A percentile compares a stretch with the other conserved stretches of the same genome.
phyloP scores from a whole-genome alignment of 202 grass and related monocot species.

The Brachypodium distachyon region DNA sequence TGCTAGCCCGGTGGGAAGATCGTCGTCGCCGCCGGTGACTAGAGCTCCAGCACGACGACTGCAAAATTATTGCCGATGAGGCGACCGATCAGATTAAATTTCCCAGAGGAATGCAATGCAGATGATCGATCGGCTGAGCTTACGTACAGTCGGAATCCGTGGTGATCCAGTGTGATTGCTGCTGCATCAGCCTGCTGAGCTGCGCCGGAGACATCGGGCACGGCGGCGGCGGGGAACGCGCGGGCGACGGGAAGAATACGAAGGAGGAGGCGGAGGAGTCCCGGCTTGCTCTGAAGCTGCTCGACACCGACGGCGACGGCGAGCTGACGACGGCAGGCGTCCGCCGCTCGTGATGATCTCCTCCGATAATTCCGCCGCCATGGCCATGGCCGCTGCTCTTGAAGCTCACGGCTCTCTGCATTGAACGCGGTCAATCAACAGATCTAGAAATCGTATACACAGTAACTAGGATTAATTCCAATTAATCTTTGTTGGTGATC shows the following conservation, averaged over 20 bases:
- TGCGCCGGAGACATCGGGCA: too few species aligned
- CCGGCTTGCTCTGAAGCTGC: slow-evolving; percentile 24
- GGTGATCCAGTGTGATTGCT: slow-evolving; percentile 45
- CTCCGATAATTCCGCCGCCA: too few species aligned
- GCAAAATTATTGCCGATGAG: slow-evolving; percentile 6
- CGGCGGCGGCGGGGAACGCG: not conserved
- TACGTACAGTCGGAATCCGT: slow-evolving; percentile 74
- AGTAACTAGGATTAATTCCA: not conserved
- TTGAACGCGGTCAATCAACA: not conserved
- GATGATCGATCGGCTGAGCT: not conserved
- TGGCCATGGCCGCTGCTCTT: not conserved
- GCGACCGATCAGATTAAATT: too few species aligned
- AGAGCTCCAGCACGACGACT: slow-evolving; percentile 66
- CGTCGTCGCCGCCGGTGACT: not conserved
- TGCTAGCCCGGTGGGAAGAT: too few species aligned
- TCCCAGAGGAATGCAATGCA: too few species aligned
- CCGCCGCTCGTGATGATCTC: too few species aligned
- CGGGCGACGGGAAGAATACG: not conserved
- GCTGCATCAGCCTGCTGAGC: not conserved
- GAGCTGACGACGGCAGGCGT: not conserved
- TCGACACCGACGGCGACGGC: not conserved
- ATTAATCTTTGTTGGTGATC: too few species aligned
- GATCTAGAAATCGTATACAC: too few species aligned
- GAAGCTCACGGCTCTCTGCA: slow-evolving; percentile 20
- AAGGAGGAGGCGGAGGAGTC: not conserved